Evolutionary conservation across 306 rosid genomes (phyloP).

Genomic region (Coriaria nepalensis): DNA sequence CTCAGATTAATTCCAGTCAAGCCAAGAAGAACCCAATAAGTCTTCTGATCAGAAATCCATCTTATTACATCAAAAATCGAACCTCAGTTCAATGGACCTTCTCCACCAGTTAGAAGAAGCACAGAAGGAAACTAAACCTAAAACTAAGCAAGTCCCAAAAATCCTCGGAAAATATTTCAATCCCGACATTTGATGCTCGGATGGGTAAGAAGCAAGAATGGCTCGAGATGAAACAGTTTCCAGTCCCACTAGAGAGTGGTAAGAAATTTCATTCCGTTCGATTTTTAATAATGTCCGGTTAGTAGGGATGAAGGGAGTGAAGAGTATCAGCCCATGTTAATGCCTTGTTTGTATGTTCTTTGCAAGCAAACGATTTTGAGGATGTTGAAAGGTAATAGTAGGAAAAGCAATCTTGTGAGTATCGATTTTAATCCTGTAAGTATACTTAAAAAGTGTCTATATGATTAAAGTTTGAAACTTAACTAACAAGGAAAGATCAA

Average conservation of each 20-base stretch:
- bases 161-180: conserved; percentile 45
- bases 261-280: conserved; percentile 80
- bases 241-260: conserved; percentile 69
- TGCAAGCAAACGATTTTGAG: conserved; percentile 74
- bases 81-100: conserved; percentile 41
- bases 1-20: conserved; percentile 34
- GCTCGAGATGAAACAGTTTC: conserved; percentile 69
- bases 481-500: too few relatives aligned
- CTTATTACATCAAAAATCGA: conserved; percentile 42
- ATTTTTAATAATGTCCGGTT: conserved; percentile 82
- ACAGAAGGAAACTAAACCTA: conserved; percentile 50
- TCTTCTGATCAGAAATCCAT: conserved; percentile 42
- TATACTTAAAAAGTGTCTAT: too few relatives aligned
- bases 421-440: too few relatives aligned
- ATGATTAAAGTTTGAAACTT: too few relatives aligned
- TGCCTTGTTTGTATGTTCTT: conserved; percentile 79
- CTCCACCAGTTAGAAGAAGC: conserved; percentile 48
- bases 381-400: conserved; percentile 52
- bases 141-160: conserved; percentile 53
- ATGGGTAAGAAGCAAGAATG: conserved; percentile 75
- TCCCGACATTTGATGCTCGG: conserved; percentile 58
- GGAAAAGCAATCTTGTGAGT: too few relatives aligned
- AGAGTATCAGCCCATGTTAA: conserved; percentile 74
- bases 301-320: conserved; percentile 72
- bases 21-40: conserved; percentile 27